Evolutionary conservation across 352 stramenopile genomes (phyloP), one percentile per base, ranked within the genome.

Genomic region (Pythium rhizo-oryzae): DNA sequence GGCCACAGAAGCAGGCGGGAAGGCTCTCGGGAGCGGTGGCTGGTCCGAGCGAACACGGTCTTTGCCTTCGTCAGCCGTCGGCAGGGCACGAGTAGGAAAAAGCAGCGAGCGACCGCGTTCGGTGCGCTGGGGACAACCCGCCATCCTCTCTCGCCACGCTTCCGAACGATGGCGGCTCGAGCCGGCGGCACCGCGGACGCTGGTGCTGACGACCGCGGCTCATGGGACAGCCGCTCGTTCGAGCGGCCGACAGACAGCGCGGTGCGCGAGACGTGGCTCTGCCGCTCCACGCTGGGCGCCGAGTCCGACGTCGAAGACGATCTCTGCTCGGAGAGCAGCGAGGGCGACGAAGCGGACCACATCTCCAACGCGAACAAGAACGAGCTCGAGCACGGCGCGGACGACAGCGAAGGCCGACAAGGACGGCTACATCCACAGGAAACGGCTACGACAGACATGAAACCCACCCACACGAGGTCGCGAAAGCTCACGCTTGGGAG

Each of bases 201-300:
- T 46, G 30, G 13, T 24, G 39, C 23, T 24, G 28, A 25, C 9
- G 44, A 15, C 47, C 21, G 46, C 23, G 35, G 49, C 23, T 52
- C 54, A 28, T 49, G 19, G 25, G 59, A 24, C 51, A 39, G 18
- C n/a, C 52, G 8, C 39, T 23, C 52, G 23, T 47, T 39, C 18
- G 47, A 30, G 30, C 30, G 47, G 16, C 30, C 43, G 18, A 39
- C 52, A 18, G 58, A 51, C 19, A n/a, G 21, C 25, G 21, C 18
- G 4, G 19, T 39, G 19, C 69, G 71, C 16, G 82, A 92, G 19
- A 76, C 78, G 52, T 91, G 82, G 82, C 58, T 80, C 1, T 87
- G 67, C 50, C 79, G 79, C 30, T 91, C 82, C 4, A 92, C 82
- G 0, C n/a, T 92, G 21, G 84, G 71, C 9, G 71, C 70, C 23